These are phyloP conservation scores for Claviceps capensis DNA, from an alignment of 2,329 filamentous ascomycete genomes.

Conservation along the genomic window DNA sequence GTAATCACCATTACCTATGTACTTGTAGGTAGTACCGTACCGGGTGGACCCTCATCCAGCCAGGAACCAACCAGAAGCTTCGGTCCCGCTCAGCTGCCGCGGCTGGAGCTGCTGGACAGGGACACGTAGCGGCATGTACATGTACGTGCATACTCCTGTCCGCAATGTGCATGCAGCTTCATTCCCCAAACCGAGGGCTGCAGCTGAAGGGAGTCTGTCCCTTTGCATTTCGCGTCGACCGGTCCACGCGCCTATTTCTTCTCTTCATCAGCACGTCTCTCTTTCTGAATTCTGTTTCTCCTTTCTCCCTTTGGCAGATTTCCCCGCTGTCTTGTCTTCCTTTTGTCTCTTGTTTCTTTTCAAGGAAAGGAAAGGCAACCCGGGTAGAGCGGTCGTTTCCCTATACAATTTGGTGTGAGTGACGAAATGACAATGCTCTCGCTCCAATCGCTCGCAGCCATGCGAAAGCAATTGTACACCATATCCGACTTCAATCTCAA, in stretches of 20 bases:
- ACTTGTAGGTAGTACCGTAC: too few species aligned
- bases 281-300: constrained; percentile 3
- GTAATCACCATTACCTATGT: too few species aligned
- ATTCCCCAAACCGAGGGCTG: background rate
- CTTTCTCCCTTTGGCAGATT: background rate
- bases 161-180: constrained; percentile 1
- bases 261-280: constrained; percentile 1
- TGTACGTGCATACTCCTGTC: background rate
- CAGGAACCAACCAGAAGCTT: background rate
- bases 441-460: background rate
- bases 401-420: constrained; percentile 1
- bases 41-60: background rate
- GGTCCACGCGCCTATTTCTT: constrained; percentile 1
- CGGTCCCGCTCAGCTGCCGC: background rate
- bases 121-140: background rate
- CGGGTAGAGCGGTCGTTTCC: too few species aligned
- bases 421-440: background rate
- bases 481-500: background rate
- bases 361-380: background rate
- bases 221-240: background rate
- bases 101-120: background rate
- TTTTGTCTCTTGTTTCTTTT: background rate
- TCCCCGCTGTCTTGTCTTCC: background rate
- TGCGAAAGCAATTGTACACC: background rate
- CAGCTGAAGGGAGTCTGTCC: constrained; percentile 3